A percentile compares a stretch with the other conserved stretches of the same genome.
Evolutionary conservation across 345 rosid genomes (phyloP).

Genomic region (thale cress (Arabidopsis thaliana)): TAIR10.1 NC_003070.9:21959001-21959500

Average conservation of each 20-base stretch:
- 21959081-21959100: not conserved
- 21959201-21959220: not conserved
- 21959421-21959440: slow-evolving; percentile 3
- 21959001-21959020: slow-evolving; percentile 4
- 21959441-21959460: slow-evolving; percentile 5
- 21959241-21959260: too few species aligned
- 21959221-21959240: not conserved
- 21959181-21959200: slow-evolving; percentile 7
- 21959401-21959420: slow-evolving; percentile 21
- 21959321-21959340: not conserved
- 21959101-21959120: not conserved
- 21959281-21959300: not conserved
- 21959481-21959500: slow-evolving; percentile 29
- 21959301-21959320: not conserved
- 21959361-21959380: not conserved
- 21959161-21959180: slow-evolving; percentile 3
- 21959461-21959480: slow-evolving; percentile 27
- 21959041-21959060: not conserved
- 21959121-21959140: not conserved
- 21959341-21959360: not conserved
- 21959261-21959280: not conserved
- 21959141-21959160: slow-evolving; percentile 4
- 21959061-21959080: slow-evolving; percentile 21
- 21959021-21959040: not conserved
- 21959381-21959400: not conserved